Conservation (phyloP, 2,329 filamentous ascomycete genomes). For the Neopestalotiopsis clavispora region DNA sequence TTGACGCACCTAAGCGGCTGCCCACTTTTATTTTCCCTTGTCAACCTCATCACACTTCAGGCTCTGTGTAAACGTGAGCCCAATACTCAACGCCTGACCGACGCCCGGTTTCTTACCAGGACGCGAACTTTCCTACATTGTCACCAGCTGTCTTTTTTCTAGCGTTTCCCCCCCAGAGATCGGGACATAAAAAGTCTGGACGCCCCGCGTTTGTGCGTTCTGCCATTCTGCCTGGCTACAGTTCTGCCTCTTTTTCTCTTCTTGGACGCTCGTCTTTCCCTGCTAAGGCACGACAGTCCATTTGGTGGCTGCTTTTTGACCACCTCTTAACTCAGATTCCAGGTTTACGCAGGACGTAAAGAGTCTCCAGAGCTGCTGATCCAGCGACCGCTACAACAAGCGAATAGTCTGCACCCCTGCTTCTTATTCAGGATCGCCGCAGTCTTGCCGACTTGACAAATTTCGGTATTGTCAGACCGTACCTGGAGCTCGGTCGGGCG, state of each 20-base stretch:
- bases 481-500: not conserved
- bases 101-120: not conserved
- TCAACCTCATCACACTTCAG: constrained; percentile 1
- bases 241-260: not conserved
- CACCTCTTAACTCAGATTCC: not conserved
- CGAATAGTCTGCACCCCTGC: not conserved
- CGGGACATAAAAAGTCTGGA: not conserved
- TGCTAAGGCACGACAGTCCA: not conserved
- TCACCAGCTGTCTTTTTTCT: not conserved
- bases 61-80: not conserved
- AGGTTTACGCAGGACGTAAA: not conserved
- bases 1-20: not conserved
- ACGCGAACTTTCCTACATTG: not conserved
- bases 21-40: constrained; percentile 4
- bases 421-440: not conserved
- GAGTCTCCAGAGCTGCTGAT: not conserved
- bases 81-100: not conserved
- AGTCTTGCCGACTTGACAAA: not conserved
- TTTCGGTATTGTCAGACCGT: not conserved
- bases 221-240: not conserved
- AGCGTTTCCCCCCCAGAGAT: not conserved
- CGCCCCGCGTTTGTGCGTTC: not conserved
- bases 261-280: not conserved
- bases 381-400: not conserved
- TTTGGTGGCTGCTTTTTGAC: not conserved